These are phyloP conservation scores for Aegilops tauschii DNA, from an alignment of 176 grass and related monocot species.

Conservation along the genomic window DNA sequence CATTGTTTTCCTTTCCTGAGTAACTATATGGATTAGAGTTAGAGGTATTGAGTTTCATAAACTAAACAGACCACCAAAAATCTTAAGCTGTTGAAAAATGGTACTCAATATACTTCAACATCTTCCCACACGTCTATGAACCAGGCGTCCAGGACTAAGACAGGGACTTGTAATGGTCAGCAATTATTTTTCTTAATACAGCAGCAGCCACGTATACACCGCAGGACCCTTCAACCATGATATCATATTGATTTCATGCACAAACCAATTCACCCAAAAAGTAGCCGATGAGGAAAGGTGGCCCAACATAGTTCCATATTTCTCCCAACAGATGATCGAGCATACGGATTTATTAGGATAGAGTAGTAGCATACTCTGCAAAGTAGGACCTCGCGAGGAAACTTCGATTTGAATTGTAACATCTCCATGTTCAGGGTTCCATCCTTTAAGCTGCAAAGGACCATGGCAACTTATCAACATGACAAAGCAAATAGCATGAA, in stretches of 20 bases:
- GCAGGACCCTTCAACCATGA: not conserved
- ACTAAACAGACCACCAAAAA: not conserved
- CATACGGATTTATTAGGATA: not conserved
- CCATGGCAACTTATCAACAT: slow-evolving; percentile 3
- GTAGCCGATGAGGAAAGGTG: not conserved
- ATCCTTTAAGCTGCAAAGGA: slow-evolving; percentile 81
- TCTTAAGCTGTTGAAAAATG: not conserved
- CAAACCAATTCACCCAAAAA: not conserved
- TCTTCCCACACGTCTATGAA: not conserved
- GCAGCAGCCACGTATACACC: not conserved
- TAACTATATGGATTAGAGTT: not conserved
- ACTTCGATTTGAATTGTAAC: slow-evolving; percentile 80
- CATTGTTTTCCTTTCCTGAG: not conserved
- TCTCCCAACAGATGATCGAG: not conserved
- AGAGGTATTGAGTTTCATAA: not conserved
- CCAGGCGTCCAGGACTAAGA: not conserved
- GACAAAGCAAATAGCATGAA: slow-evolving; percentile 25
- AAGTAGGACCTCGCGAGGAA: slow-evolving; percentile 91
- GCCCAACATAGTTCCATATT: not conserved
- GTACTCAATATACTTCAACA: slow-evolving; percentile 6
- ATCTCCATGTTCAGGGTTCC: slow-evolving; percentile 95
- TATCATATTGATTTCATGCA: not conserved
- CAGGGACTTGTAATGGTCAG: not conserved
- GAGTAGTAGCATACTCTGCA: slow-evolving; percentile 70
- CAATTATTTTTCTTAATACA: not conserved